phyloP scores from a whole-genome alignment of 1,139 yeast species.

The Geotrichum fermentans region DNA sequence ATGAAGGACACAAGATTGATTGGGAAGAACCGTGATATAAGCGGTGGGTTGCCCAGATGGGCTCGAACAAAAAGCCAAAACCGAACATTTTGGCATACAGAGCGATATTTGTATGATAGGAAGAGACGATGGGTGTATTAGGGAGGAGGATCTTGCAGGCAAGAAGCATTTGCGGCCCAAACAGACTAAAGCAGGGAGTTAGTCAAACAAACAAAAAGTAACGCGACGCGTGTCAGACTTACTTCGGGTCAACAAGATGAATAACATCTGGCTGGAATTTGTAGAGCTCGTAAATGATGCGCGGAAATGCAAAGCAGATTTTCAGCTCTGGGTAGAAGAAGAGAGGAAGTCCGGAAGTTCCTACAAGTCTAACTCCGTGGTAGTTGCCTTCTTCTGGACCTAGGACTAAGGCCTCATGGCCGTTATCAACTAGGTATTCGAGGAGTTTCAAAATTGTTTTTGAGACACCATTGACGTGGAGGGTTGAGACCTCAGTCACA shows the following conservation, averaged over 20 bases:
- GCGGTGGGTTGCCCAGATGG: slow-evolving; percentile 24
- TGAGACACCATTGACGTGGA: slow-evolving; percentile 26
- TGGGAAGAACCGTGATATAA: slow-evolving; percentile 23
- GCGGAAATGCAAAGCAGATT: slow-evolving; percentile 21
- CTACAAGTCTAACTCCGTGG: slow-evolving; percentile 21
- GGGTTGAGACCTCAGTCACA: slow-evolving; percentile 25
- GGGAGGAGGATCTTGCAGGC: slow-evolving; percentile 22
- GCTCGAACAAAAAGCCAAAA: slow-evolving; percentile 22
- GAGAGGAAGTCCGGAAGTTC: slow-evolving; percentile 24
- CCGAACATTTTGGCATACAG: slow-evolving; percentile 25
- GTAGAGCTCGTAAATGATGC: slow-evolving; percentile 17
- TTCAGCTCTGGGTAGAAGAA: slow-evolving; percentile 26
- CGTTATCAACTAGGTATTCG: slow-evolving; percentile 22
- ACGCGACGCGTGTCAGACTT: not conserved
- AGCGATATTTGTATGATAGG: slow-evolving; percentile 27
- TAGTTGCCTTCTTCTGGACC: slow-evolving; percentile 24
- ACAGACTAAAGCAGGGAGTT: slow-evolving; percentile 11
- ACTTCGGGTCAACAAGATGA: slow-evolving; percentile 25
- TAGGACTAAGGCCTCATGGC: slow-evolving; percentile 22
- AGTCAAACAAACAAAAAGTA: not conserved
- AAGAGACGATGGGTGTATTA: slow-evolving; percentile 23
- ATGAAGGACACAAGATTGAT: slow-evolving; percentile 23
- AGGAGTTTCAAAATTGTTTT: slow-evolving; percentile 23
- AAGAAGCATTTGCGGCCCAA: slow-evolving; percentile 25
- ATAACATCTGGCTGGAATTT: slow-evolving; percentile 24